Percentiles rank a stretch among this genome's conserved stretches.
Evolutionary conservation across 768 basidiomycete genomes (phyloP).

Genomic region (Leccinum olivaceopallidum): DNA sequence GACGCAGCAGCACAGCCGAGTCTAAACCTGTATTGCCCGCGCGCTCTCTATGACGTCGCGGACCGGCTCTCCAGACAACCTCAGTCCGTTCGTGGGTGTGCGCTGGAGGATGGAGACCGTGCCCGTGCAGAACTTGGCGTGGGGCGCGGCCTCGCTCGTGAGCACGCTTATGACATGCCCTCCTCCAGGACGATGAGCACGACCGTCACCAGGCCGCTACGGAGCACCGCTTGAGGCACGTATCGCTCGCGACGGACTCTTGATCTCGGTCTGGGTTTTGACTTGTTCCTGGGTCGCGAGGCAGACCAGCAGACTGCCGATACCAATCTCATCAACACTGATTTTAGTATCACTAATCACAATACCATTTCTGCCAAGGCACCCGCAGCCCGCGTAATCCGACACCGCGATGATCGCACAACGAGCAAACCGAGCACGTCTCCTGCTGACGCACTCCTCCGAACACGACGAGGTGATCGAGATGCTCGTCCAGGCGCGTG

Average conservation of each 20-base stretch:
- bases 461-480: slow-evolving; percentile 47
- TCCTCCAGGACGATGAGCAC: slow-evolving; percentile 30
- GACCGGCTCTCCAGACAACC: slow-evolving; percentile 33
- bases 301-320: no score
- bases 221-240: slow-evolving; percentile 30
- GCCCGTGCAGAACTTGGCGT: slow-evolving; percentile 38
- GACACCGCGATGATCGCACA: not conserved
- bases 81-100: slow-evolving; percentile 46
- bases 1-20: not conserved
- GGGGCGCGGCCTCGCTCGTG: slow-evolving; percentile 41
- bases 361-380: no score
- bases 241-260: slow-evolving; percentile 62
- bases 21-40: slow-evolving; percentile 43
- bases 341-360: not conserved
- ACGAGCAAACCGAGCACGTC: slow-evolving; percentile 48
- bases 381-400: not conserved
- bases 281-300: no score
- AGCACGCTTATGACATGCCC: slow-evolving; percentile 32
- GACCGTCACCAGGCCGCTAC: slow-evolving; percentile 14
- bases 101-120: slow-evolving; percentile 62
- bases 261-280: slow-evolving; percentile 26
- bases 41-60: slow-evolving; percentile 42
- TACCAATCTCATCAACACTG: no score
- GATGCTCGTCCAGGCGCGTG: slow-evolving; percentile 32
- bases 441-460: slow-evolving; percentile 32